Conservation (phyloP, 2,329 filamentous ascomycete species). For the Colletotrichum phormii region DNA sequence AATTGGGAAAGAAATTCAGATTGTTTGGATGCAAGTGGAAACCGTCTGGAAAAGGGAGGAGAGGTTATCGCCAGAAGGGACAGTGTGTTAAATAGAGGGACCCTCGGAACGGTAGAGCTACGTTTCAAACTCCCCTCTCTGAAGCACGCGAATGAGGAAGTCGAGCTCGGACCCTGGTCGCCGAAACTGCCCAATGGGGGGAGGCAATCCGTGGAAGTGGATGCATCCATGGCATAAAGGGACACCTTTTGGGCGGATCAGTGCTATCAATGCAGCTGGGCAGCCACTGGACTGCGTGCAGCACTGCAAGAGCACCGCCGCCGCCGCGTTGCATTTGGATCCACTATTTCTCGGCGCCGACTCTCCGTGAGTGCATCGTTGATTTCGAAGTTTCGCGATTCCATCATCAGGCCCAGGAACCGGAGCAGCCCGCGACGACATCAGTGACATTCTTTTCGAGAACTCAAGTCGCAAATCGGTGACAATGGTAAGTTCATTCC, state of each 20-base stretch:
- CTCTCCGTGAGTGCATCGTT: conserved; percentile 17
- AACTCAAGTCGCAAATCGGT: not conserved
- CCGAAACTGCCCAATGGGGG: conserved; percentile 33
- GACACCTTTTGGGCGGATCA: not conserved
- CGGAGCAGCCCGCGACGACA: not conserved
- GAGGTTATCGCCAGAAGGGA: conserved; percentile 9
- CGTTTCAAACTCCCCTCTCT: conserved; percentile 37
- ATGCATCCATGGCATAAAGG: not conserved
- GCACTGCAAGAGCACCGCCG: not conserved
- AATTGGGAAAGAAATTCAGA: conserved; percentile 10
- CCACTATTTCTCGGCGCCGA: conserved; percentile 35
- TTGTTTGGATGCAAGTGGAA: conserved; percentile 4
- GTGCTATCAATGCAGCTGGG: conserved; percentile 19
- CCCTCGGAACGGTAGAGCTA: conserved; percentile 12
- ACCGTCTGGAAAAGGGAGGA: conserved; percentile 15
- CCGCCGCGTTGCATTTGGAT: not conserved
- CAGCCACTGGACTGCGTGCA: not conserved
- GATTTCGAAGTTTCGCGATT: conserved; percentile 33
- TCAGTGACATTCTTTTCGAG: not conserved
- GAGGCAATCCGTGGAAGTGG: conserved; percentile 24
- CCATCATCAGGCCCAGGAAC: not conserved
- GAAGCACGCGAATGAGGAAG: conserved; percentile 34
- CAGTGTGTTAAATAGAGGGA: conserved; percentile 8
- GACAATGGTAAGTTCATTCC: conserved; percentile 11
- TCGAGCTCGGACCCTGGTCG: conserved; percentile 33